A percentile compares a stretch with the other conserved stretches of the same genome.
Evolutionary conservation across 2,329 filamentous ascomycete species (phyloP).

Genomic region (Pseudopithomyces chartarum): DNA sequence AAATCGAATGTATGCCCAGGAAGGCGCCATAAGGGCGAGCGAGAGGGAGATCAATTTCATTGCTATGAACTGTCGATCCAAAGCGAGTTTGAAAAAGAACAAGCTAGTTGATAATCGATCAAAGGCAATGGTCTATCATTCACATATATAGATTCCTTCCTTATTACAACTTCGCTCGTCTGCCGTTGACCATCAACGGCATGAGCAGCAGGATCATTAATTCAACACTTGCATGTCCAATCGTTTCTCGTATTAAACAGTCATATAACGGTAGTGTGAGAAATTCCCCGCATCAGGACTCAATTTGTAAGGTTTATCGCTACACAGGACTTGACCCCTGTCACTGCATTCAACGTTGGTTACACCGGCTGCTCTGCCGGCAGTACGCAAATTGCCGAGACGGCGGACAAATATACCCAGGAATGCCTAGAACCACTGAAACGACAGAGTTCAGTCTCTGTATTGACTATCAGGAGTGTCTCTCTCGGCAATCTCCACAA

Average conservation of each 20-base stretch:
- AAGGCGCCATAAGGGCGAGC: conserved; percentile 17
- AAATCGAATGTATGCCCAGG: conserved; percentile 30
- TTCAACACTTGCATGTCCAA: background rate
- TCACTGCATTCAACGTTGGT: background rate
- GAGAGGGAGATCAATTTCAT: conserved; percentile 26
- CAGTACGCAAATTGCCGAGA: conserved; percentile 1
- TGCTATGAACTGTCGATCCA: background rate
- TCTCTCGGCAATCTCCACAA: background rate
- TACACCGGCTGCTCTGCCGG: conserved; percentile 1
- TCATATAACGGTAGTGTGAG: background rate
- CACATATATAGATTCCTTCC: background rate
- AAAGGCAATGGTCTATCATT: background rate
- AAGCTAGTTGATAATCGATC: background rate
- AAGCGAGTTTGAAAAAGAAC: background rate
- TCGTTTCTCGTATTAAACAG: background rate
- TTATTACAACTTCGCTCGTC: too few species aligned
- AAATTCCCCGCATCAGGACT: background rate
- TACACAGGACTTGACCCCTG: background rate
- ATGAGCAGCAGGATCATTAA: background rate
- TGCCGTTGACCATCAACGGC: background rate
- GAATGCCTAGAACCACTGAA: background rate
- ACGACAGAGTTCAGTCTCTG: background rate
- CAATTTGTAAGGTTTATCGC: background rate
- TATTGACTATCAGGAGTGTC: background rate
- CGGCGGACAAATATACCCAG: background rate